Evolutionary conservation across 768 basidiomycete genomes (phyloP), one percentile per base, ranked within the genome.

Genomic region (Boletus barrowsii): DNA sequence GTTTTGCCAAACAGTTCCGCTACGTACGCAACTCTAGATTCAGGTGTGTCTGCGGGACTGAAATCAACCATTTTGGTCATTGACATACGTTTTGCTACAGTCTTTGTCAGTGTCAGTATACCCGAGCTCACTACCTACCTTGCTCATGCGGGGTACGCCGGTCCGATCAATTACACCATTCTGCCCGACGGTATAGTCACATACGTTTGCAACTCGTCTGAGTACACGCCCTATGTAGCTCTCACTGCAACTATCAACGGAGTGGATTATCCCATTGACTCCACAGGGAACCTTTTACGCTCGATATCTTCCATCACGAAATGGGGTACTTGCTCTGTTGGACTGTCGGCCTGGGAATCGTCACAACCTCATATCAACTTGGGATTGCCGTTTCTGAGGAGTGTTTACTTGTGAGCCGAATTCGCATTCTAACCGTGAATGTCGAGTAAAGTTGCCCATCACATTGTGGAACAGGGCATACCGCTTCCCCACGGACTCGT

Each of bases 401-500:
- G 60, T 11, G 22, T 62, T 11, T 62, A 61, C 37, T 49, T 62
- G 60, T 62, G 29, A 54, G 60, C 53, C 11, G 13, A 4, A 6
- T 10, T 35, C 11, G 33, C 33, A 14, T 35, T 35, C 14, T 14
- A 14, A 13, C 33, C 33, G n/a, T 8, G 0, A 3, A 5, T 4
- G 24, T 3, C 42, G 9, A 29, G n/a, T 10, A 29, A 17, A 6
- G 18, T 15, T 20, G 10, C 33, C 52, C 30, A 49, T 36, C 46
- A 42, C 18, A 13, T 42, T 37, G 43, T 45, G 10, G 43, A 40
- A 15, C 40, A 67, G 66, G 43, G 66, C 67, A 5, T 67, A 69
- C 33, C 67, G 67, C 22, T 68, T 67, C 42, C 68, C 62, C 15
- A 68, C 65, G 26, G 62, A 40, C 22, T 53, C 49, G 22, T 68